Evolutionary conservation across 257 asterid species (phyloP).

Genomic region (Gynochthodes officinalis): DNA sequence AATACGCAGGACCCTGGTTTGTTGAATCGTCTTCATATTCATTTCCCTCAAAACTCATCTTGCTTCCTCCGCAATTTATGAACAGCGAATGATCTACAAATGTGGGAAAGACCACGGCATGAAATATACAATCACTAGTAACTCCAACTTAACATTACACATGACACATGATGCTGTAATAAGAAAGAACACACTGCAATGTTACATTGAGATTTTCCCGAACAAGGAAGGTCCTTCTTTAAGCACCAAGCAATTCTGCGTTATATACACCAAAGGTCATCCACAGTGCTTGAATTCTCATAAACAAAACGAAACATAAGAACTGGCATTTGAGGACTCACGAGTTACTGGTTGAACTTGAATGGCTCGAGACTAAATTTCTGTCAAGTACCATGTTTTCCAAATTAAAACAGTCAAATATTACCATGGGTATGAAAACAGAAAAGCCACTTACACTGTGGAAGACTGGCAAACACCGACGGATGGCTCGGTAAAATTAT

Average conservation of each 20-base stretch:
- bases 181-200: neutral
- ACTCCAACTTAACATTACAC: neutral
- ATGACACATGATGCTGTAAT: neutral
- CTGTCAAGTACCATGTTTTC: too few relatives aligned
- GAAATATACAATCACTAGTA: too few relatives aligned
- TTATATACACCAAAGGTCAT: constrained; percentile 4
- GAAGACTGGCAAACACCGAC: too few relatives aligned
- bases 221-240: constrained; percentile 60
- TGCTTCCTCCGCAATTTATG: too few relatives aligned
- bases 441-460: constrained; percentile 53
- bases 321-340: constrained; percentile 34
- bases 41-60: too few relatives aligned
- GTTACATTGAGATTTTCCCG: constrained; percentile 38
- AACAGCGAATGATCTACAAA: too few relatives aligned
- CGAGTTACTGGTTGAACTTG: constrained; percentile 49
- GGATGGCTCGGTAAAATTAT: too few relatives aligned
- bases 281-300: constrained; percentile 4
- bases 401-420: too few relatives aligned
- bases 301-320: neutral
- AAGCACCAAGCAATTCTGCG: constrained; percentile 61
- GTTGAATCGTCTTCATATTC: too few relatives aligned
- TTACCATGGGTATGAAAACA: too few relatives aligned
- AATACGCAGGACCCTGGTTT: too few relatives aligned
- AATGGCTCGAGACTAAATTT: constrained; percentile 64
- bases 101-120: too few relatives aligned